These are phyloP conservation scores for Physcia stellaris DNA, from an alignment of 495 filamentous ascomycete species.

Conservation along the genomic window DNA sequence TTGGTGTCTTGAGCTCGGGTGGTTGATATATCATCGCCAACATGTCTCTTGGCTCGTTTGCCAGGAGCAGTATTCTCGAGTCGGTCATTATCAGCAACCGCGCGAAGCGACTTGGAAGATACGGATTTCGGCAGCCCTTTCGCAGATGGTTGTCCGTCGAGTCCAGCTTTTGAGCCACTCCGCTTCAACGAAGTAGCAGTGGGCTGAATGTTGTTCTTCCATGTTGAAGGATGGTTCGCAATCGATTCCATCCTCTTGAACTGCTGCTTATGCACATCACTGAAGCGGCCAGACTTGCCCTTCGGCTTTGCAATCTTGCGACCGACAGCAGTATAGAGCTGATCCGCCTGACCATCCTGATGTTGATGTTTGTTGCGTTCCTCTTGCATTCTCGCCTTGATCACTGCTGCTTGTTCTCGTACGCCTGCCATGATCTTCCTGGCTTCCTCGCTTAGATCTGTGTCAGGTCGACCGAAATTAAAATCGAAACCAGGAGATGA, in stretches of 20 bases:
- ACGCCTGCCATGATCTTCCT: slow-evolving; percentile 65
- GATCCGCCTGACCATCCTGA: slow-evolving; percentile 22
- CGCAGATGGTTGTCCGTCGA: slow-evolving; percentile 39
- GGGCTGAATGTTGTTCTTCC: slow-evolving; percentile 49
- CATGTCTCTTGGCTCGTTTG: slow-evolving; percentile 53
- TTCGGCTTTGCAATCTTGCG: slow-evolving; percentile 69
- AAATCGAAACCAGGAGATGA: slow-evolving; percentile 62
- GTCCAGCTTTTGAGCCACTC: slow-evolving; percentile 57
- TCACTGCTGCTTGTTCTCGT: slow-evolving; percentile 51
- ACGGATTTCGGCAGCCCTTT: slow-evolving; percentile 22
- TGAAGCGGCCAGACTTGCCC: slow-evolving; percentile 64
- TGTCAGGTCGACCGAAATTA: slow-evolving; percentile 42
- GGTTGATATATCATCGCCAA: slow-evolving; percentile 46
- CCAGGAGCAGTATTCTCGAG: slow-evolving; percentile 26
- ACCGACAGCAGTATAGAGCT: slow-evolving; percentile 23
- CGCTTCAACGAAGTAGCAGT: slow-evolving; percentile 51
- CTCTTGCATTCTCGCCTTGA: slow-evolving; percentile 49
- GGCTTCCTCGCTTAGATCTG: slow-evolving; percentile 58
- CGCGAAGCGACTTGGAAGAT: slow-evolving; percentile 20
- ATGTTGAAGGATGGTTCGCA: slow-evolving; percentile 65
- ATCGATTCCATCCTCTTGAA: slow-evolving; percentile 98
- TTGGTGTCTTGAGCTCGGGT: slow-evolving; percentile 38
- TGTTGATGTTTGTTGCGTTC: slow-evolving; percentile 33
- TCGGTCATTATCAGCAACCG: slow-evolving; percentile 12
- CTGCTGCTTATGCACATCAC: slow-evolving; percentile 66